Evolutionary conservation across 2,329 filamentous ascomycete species (phyloP), one percentile per base, ranked within the genome.

Genomic region (Blastomyces gilchristii): DNA sequence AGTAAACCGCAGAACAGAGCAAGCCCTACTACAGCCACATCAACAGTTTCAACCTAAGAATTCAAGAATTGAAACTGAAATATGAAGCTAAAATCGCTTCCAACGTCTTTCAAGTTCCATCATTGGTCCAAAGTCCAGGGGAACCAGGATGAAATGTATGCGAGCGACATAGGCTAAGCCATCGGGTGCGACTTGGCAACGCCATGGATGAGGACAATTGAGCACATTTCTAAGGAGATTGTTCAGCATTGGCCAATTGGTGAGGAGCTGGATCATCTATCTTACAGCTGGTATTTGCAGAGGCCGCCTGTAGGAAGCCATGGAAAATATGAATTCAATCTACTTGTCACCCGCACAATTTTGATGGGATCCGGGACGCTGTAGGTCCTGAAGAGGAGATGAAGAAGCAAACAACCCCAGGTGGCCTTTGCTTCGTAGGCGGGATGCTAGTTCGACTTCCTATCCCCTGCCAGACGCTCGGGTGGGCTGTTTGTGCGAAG

Each of bases 201-300:
- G 56, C 39, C 56, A 57, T 58, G 37, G n/a, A 45, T 63, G 64
- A 65, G 64, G 62, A 62, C 60, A 65, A 65, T 65, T 65, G 64
- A 65, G 64, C 64, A 65, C 22, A 65, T 65, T 65, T 65, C 31
- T 52, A 4, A 4, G 41, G 14, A n/a, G 2, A 11, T 11, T 5
- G 22, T 22, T 12, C 22, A 37, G 14, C 28, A 34, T 60, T 52
- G 59, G 47, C 47, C 45, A 61, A 53, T 53, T 11, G 59, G 31
- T 18, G 18, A 43, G 12, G 25, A 31, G 31, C 25, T 14, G 18
- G 2, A 34, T 47, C 14, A 53, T 28, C 37, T 43, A 53, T 28
- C 37, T 43, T n/a, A 18, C 31, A 41, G 16, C 37, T 47, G 7
- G 7, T 28, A 14, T 34, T 59, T 34, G 57, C 57, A 49, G n/a